Percentiles rank a stretch among this genome's conserved stretches.
Evolutionary conservation across 768 basidiomycete species (phyloP).

Genomic region (Galerina marginata): DNA sequence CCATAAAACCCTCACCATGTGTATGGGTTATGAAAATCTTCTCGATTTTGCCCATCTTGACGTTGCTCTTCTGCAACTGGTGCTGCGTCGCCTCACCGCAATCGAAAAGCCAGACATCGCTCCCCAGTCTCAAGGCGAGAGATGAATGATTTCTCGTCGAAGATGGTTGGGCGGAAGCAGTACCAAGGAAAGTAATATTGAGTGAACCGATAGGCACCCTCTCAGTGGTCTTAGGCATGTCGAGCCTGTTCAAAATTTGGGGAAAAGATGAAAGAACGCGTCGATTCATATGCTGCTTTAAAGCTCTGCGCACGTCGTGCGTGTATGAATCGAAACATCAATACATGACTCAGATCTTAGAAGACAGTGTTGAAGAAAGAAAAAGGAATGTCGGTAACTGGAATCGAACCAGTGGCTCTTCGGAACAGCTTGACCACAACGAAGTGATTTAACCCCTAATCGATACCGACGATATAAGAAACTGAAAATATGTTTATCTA

Average conservation of each 20-base stretch:
- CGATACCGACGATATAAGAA: conserved; percentile 25
- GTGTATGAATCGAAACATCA: background rate
- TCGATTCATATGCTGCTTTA: background rate
- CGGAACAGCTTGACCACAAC: conserved; percentile 34
- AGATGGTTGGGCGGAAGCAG: conserved; percentile 82
- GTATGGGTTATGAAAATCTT: conserved; percentile 92
- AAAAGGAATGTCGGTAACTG: conserved; percentile 32
- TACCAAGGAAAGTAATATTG: conserved; percentile 78
- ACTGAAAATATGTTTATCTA: too few species aligned
- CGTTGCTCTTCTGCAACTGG: conserved; percentile 69
- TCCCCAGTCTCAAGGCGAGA: conserved; percentile 65
- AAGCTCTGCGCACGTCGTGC: too few species aligned
- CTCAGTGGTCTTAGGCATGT: conserved; percentile 9
- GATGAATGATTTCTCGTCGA: conserved; percentile 80
- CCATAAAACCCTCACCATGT: conserved; percentile 60
- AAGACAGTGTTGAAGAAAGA: background rate
- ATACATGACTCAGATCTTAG: too few species aligned
- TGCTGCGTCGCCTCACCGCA: conserved; percentile 87
- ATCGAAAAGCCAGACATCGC: conserved; percentile 84
- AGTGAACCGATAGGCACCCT: conserved; percentile 36
- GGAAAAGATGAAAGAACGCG: background rate
- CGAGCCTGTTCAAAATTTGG: background rate
- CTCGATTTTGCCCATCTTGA: conserved; percentile 81
- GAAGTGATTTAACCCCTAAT: conserved; percentile 45
- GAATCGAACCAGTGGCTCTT: conserved; percentile 41